Base-by-base conservation (phyloP, 2,329 filamentous ascomycete genomes). In the Xylaria sp. region DNA sequence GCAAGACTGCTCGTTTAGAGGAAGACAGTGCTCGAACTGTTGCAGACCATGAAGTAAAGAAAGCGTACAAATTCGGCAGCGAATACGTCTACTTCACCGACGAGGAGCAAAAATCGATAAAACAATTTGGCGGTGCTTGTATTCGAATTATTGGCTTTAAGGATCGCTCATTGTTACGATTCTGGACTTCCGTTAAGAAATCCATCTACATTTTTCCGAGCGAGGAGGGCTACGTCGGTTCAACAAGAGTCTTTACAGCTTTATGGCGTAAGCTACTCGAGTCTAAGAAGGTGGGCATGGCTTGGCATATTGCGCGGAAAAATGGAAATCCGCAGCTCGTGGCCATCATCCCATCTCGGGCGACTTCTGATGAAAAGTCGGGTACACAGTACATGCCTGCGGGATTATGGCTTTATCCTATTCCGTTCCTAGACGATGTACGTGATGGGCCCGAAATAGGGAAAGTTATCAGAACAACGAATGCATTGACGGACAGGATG, bases 91-190 rank as follows among this genome's bases (percentile, higher is more conserved):
- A 91, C 57, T 99, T 99, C 78, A 90, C 90, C 0, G 87, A 90
- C 0, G 94, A 97, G 39, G 95, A 99, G 78, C 89, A 95, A 68
- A 91, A 90, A 66, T 82, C 86, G 23, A 85, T 99, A 66, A 90
- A 90, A 69, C 84, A 93, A 72, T 97, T 97, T 74, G 95, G 94
- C 2, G 86, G 91, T 1, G 93, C 93, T 0, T 84, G 93, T 13
- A 91, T 99, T 65, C 90, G 94, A 5, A 91, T 99, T 72, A 91
- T 99, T 65, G 96, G 96, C 6, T 99, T 99, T 85, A 99, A 98
- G 78, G 89, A 93, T 7, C 84, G 92, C 32, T 88, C 87, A 1
- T 83, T 88, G 74, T 83, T 97, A 1, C 92, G 92, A 0, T 84
- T 91, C 20, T 97, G 95, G 94, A 93, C 93, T 1, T 94, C 93